Evolutionary conservation across 768 basidiomycete species (phyloP), one percentile per base, ranked within the genome.

Genomic region (Polyporus arcularius): DNA sequence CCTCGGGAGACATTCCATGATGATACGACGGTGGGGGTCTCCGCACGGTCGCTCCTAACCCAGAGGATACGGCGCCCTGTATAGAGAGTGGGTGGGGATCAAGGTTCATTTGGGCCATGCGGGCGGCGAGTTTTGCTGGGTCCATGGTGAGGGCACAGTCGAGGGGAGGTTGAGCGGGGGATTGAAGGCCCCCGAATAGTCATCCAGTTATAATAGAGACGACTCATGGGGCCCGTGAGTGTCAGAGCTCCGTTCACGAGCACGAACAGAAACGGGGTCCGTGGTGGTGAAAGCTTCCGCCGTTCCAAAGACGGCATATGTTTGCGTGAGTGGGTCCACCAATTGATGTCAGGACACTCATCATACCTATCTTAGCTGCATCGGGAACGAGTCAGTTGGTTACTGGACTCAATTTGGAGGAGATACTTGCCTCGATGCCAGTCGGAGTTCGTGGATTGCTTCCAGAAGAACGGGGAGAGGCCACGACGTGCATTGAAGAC

Each of bases 321-420:
- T 59, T 53, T 60, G 53, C 53, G 31, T 54, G 38, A 48, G 58
- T 60, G 58, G 58, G 53, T 60, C 58, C 58, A 38, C 41, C 43
- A 14, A 48, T 51, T 43, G 53, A 49, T 55, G 28, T 45, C 53
- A 46, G 52, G 40, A 40, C 16, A 43, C 15, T n/a, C 9, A 55
- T 60, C 30, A 38, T 43, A 21, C 59, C 59, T 49, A 55, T 60
- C 53, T 48, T 4, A 50, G 53, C 32, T 28, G 31, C 9, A 49
- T 40, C 21, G 7, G 21, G 30, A 12, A 35, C 30, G 40, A 51
- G 59, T 49, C 30, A 55, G 53, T 14, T 21, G 28, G 5, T n/a
- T 39, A 42, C 16, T 6, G 10, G 16, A 30, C 53, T 50, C 8
- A 48, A 55, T 50, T 31, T 26, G 39, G 41, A 11, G 5, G 41